Conservation (phyloP, 768 basidiomycete genomes). For the Mycena venus region DNA sequence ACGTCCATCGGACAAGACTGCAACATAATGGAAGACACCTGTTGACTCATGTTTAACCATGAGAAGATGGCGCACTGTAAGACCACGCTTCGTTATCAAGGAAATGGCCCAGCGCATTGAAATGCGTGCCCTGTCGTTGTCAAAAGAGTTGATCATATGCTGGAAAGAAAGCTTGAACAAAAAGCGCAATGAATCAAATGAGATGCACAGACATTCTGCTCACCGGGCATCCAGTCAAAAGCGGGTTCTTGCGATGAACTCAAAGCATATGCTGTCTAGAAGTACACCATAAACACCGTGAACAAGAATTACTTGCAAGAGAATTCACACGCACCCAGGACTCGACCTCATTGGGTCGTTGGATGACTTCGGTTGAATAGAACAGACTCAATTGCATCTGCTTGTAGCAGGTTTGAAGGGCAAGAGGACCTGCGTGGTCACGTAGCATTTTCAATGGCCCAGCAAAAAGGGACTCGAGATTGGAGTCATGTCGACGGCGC, state of each 20-base stretch:
- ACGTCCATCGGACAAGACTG: background rate
- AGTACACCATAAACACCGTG: background rate
- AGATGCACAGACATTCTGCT: too few species aligned
- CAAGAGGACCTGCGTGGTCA: conserved; percentile 44
- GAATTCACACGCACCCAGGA: background rate
- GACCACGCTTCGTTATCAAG: background rate
- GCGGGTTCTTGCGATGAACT: background rate
- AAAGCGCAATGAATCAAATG: conserved; percentile 41
- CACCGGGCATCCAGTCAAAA: background rate
- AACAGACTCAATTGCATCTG: conserved; percentile 49
- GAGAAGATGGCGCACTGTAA: conserved; percentile 3
- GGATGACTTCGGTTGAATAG: conserved; percentile 41
- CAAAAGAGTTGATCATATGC: conserved; percentile 5
- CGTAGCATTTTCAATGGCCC: conserved; percentile 39
- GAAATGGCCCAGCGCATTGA: background rate
- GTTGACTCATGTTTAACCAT: background rate
- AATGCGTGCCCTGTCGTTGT: background rate
- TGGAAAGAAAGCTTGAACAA: background rate
- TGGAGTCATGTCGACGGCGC: conserved; percentile 39
- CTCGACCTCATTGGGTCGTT: conserved; percentile 36
- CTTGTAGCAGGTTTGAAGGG: conserved; percentile 42
- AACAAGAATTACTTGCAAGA: background rate
- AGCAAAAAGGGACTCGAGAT: conserved; percentile 45
- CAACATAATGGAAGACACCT: background rate
- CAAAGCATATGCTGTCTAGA: conserved; percentile 2